Evolutionary conservation across 441 rosid species (phyloP).

Genomic region (Eutrema salsugineum): DNA sequence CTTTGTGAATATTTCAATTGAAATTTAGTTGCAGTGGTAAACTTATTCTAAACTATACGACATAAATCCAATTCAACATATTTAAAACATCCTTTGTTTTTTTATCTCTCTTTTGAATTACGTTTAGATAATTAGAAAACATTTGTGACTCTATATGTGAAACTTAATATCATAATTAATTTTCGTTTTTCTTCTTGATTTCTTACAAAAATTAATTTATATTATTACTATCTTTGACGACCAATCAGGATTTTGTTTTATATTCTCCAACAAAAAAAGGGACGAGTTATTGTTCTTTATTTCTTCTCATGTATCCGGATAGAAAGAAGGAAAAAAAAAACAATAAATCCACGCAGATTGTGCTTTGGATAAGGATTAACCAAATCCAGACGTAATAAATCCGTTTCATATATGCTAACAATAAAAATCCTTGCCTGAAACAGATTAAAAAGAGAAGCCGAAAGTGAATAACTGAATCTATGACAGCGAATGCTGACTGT

Average conservation of each 20-base stretch:
- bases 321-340: neutral
- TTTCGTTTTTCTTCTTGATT: too few relatives aligned
- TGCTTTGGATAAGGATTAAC: neutral
- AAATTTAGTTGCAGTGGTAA: too few relatives aligned
- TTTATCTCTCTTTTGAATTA: too few relatives aligned
- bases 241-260: neutral
- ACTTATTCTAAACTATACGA: too few relatives aligned
- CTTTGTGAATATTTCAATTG: too few relatives aligned
- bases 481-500: conserved; percentile 16
- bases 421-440: neutral
- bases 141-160: too few relatives aligned
- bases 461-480: neutral
- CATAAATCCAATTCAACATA: too few relatives aligned
- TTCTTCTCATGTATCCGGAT: neutral
- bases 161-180: too few relatives aligned
- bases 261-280: neutral
- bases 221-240: neutral
- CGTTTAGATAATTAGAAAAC: too few relatives aligned
- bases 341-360: neutral
- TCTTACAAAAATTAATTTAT: too few relatives aligned
- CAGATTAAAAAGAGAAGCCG: neutral
- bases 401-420: neutral
- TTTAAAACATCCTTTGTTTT: too few relatives aligned
- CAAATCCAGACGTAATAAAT: neutral
- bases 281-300: neutral